A percentile compares a stretch with the other conserved stretches of the same genome.
Evolutionary conservation across 805 yeast genomes (phyloP).

Genomic region (Huiozyma sinensis): DNA sequence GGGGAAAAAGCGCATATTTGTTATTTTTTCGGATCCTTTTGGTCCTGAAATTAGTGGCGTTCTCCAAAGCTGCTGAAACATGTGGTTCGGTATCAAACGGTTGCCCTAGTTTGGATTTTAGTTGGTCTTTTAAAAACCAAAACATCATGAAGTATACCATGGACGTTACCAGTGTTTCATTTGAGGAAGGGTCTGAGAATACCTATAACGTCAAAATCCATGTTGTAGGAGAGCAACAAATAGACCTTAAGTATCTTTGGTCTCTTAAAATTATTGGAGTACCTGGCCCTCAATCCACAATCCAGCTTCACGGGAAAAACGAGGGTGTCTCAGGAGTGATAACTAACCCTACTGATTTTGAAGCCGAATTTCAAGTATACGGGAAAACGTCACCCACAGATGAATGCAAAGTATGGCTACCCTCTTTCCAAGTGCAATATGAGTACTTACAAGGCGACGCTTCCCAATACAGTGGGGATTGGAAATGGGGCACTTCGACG

Average conservation of each 20-base stretch:
- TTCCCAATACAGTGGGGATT: slow-evolving; percentile 6
- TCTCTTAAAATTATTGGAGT: slow-evolving; percentile 11
- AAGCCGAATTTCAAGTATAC: slow-evolving; percentile 10
- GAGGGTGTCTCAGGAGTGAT: slow-evolving; percentile 5
- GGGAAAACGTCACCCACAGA: slow-evolving; percentile 6
- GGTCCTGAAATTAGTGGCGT: too few species aligned
- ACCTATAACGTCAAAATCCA: slow-evolving; percentile 12
- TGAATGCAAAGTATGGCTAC: slow-evolving; percentile 10
- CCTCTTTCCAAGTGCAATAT: slow-evolving; percentile 13
- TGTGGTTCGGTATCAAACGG: slow-evolving; percentile 2
- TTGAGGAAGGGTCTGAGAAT: slow-evolving; percentile 4
- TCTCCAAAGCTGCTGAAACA: background rate
- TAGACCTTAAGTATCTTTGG: slow-evolving; percentile 10
- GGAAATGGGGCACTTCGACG: slow-evolving; percentile 9
- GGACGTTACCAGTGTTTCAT: slow-evolving; percentile 6
- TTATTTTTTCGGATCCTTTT: too few species aligned
- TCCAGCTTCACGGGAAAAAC: slow-evolving; percentile 10
- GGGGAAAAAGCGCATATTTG: too few species aligned
- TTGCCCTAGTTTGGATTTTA: slow-evolving; percentile 11
- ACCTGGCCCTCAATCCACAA: slow-evolving; percentile 8
- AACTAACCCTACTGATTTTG: slow-evolving; percentile 13
- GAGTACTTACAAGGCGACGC: slow-evolving; percentile 18
- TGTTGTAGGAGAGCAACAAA: slow-evolving; percentile 8
- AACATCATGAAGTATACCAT: slow-evolving; percentile 9
- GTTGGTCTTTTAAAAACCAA: slow-evolving; percentile 3